Evolutionary conservation across 2,329 filamentous ascomycete species (phyloP).

Genomic region (Fusarium temperatum): DNA sequence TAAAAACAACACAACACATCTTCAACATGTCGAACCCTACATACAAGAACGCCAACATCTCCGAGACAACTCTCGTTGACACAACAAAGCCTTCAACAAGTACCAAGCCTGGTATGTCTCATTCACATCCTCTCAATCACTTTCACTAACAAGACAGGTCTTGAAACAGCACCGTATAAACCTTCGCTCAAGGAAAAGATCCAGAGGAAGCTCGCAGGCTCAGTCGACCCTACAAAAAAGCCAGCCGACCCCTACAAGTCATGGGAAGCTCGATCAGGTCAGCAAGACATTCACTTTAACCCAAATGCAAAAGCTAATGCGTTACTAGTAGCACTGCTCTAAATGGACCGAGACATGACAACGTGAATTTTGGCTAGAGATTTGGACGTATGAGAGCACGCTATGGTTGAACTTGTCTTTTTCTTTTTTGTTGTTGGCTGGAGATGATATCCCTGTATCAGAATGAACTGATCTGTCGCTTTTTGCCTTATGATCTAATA

Average conservation of each 20-base stretch:
- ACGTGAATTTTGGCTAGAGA: not conserved
- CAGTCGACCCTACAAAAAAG: constrained; percentile 35
- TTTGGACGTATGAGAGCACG: not conserved
- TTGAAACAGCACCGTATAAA: constrained; percentile 14
- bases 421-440: not conserved
- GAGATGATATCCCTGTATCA: constrained; percentile 21
- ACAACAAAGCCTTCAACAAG: constrained; percentile 16
- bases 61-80: constrained; percentile 39
- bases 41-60: constrained; percentile 35
- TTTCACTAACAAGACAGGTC: constrained; percentile 8
- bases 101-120: constrained; percentile 30
- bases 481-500: not conserved
- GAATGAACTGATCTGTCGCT: constrained; percentile 4
- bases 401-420: not conserved
- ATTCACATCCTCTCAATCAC: too few species aligned
- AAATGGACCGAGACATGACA: too few species aligned
- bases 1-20: not conserved
- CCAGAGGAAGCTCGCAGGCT: constrained; percentile 32
- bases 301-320: not conserved
- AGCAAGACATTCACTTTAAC: not conserved
- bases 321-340: constrained; percentile 31
- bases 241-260: constrained; percentile 36
- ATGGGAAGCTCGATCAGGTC: constrained; percentile 41
- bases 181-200: constrained; percentile 36
- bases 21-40: constrained; percentile 32